A percentile compares a stretch with the other conserved stretches of the same genome.
Evolutionary conservation across 257 asterid genomes (phyloP).

Genomic region (Coffea eugenioides): DNA sequence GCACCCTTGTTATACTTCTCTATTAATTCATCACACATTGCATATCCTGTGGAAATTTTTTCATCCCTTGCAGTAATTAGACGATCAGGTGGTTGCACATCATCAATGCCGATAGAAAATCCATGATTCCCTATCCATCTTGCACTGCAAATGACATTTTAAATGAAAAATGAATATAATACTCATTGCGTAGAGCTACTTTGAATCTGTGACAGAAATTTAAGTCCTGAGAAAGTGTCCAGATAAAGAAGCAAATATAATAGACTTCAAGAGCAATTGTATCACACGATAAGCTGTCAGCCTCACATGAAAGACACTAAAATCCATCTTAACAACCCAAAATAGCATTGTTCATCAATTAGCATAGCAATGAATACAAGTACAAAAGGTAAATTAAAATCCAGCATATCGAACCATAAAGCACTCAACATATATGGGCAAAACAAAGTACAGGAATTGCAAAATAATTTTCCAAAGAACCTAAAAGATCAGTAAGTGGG

Average conservation of each 20-base stretch:
- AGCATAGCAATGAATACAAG: neutral
- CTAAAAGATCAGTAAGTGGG: neutral
- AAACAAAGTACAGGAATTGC: neutral
- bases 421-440: neutral
- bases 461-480: neutral
- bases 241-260: neutral
- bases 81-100: slow-evolving; percentile 71
- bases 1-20: slow-evolving; percentile 62
- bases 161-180: neutral
- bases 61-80: slow-evolving; percentile 58
- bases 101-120: slow-evolving; percentile 93
- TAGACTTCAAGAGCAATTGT: neutral
- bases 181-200: neutral
- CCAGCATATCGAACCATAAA: neutral
- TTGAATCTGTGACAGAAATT: neutral
- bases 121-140: slow-evolving; percentile 99
- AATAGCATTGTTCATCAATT: neutral
- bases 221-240: neutral
- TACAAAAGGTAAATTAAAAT: neutral
- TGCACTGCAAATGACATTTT: slow-evolving; percentile 54
- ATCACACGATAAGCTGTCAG: neutral
- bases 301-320: neutral
- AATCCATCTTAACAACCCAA: neutral
- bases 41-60: slow-evolving; percentile 55
- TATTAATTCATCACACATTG: slow-evolving; percentile 53